Base-by-base conservation (phyloP, 2,329 filamentous ascomycete genomes). In the Penicillium hordei region DNA sequence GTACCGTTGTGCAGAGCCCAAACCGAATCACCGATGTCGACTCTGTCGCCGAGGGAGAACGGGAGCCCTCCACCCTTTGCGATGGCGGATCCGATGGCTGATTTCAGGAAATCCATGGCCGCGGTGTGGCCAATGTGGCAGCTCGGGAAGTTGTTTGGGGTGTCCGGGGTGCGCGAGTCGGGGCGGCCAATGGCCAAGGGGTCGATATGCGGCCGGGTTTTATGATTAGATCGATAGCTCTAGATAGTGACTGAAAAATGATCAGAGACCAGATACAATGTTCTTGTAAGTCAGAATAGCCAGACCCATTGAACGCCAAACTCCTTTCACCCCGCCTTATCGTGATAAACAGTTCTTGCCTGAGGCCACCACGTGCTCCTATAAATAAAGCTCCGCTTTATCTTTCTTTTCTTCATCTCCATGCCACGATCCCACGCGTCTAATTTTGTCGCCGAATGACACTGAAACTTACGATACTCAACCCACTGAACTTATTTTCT, bases 1-100 rank as follows among this genome's bases (percentile, higher is more conserved):
- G 90, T 96, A 70, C 91, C 94, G 77, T 97, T 97, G 77, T 94
- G 89, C 58, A 99, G 80, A n/a, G 89, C 90, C 93, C 94, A 99
- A 69, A 97, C 93, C 27, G 93, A 96, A 71, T 94, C 87, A 73
- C 95, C 91, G 52, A 94, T 82, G 73, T 97, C 93, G 59, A 97
- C 89, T 73, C 89, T 86, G 76, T 99, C 94, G 68, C 93, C 93
- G 72, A 97, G 94, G 48, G 85, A 88, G 74, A 96, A 97, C 5
- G 92, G 92, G 72, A 97, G 96, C 6, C 93, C 88, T 52, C 93
- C 92, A 2, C 93, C 93, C 75, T 96, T 94, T 45, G 94, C 91
- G 70, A 99, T 97, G 67, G 93, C 93, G 60, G 94, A 97, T 45
- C 93, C 93, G 72, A 97, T 92, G 52, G 94, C 94, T 60, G 93